Base-by-base conservation (phyloP, 345 rosid genomes). In the Boechera divaricarpa region DNA sequence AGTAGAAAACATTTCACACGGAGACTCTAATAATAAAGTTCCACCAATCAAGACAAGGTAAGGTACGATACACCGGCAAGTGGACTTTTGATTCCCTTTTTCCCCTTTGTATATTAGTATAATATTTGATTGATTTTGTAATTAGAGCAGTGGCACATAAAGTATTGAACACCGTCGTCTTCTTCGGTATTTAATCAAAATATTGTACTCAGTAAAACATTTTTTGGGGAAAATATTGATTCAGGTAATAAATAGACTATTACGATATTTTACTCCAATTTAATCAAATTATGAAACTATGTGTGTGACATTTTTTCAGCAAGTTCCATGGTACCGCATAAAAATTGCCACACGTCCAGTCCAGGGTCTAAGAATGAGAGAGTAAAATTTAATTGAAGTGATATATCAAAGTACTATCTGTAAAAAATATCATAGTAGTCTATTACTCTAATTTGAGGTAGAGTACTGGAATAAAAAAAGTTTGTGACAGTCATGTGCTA, bases 21-120 rank as follows among this genome's bases (percentile, higher is more conserved):
- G 38, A 42, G 44, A 16, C 69, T 52, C 33, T 4, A 72, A 39
- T 12, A 13, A 62, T 31, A 12, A 64, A 64, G 56, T 55, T 10
- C 21, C 38, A 64, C 71, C 65, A 45, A 21, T 18, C 24, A 48
- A 55, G 63, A 63, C 59, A 72, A 38, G 38, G 51, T 71, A 47
- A 47, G 32, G 49, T 44, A 44, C 6, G 32, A 39, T 42, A 15
- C 38, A 42, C 52, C 5, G 38, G 47, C 67, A 75, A 67, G 73
- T 75, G 73, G 79, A 48, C 15, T 28, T 55, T 67, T 65, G 67
- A 57, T 57, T 33, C 73, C 38, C n/a, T 74, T 55, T 74, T 48
- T 8, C 13, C 51, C 26, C 69, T 26, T 32, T 15, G 8, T 8
- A 3, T 42, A 42, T 31, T 31, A 7, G 10, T 44, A 12, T 56